phyloP scores from a whole-genome alignment of 2,329 filamentous ascomycete species.

The Arthrobotrys pseudoclavata region DNA sequence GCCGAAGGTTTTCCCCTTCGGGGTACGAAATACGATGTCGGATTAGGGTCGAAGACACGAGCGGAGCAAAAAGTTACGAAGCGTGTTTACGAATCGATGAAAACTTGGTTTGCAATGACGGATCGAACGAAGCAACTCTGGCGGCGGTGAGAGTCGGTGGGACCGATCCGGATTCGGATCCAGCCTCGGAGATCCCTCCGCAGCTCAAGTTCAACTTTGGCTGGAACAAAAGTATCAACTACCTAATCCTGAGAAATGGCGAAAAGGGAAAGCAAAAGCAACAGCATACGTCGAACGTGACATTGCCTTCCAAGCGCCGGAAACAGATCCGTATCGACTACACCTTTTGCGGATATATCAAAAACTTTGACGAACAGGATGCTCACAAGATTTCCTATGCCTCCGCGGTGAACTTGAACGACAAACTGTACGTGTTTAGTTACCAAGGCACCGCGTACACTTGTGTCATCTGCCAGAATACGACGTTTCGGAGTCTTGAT shows the following conservation, averaged over 20 bases:
- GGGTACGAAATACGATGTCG: conserved; percentile 8
- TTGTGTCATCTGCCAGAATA: conserved; percentile 38
- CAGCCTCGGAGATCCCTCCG: neutral
- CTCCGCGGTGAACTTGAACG: conserved; percentile 24
- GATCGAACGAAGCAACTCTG: neutral
- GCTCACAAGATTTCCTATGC: conserved; percentile 9
- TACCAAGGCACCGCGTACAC: conserved; percentile 11
- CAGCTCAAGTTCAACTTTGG: conserved; percentile 1
- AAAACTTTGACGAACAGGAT: conserved; percentile 37
- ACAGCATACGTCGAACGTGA: neutral
- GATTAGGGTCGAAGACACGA: neutral
- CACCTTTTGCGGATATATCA: conserved; percentile 36
- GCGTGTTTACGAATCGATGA: conserved; percentile 1
- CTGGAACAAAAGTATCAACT: conserved; percentile 12
- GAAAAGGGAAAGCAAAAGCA: neutral
- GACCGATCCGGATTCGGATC: neutral
- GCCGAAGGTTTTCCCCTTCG: neutral
- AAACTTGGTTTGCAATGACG: neutral
- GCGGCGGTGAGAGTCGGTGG: neutral
- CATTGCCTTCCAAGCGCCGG: conserved; percentile 12
- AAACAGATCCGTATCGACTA: conserved; percentile 18
- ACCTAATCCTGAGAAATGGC: neutral
- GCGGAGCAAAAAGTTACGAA: neutral
- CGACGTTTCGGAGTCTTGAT: conserved; percentile 31
- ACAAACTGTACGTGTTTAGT: conserved; percentile 33